Percentiles rank a stretch among this genome's conserved stretches.
Conservation (phyloP, 371 early-diverging fungal genomes). For the Dichotomocladium elegans region DNA sequence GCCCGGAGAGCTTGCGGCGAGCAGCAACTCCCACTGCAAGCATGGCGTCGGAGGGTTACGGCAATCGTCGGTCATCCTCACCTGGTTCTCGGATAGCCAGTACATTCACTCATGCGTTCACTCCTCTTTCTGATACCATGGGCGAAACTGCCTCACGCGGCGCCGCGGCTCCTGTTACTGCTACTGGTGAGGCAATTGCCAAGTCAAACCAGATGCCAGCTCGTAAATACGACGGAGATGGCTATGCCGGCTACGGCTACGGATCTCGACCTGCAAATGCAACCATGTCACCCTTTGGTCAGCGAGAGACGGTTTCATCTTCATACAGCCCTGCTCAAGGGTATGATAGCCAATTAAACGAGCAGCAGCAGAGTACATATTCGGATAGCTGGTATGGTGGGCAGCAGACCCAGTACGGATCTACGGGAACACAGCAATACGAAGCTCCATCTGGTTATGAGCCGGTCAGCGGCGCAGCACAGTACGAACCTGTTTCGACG, state of each 20-base stretch:
- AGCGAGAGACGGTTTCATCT: not conserved
- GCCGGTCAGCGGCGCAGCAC: conserved; percentile 8
- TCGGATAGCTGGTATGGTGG: conserved; percentile 4
- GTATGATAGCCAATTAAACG: not conserved
- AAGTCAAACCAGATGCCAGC: not conserved
- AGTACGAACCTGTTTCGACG: not conserved
- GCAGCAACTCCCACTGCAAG: conserved; percentile 21
- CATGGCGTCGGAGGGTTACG: conserved; percentile 12
- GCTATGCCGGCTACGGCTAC: conserved; percentile 20
- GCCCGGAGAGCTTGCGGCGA: conserved; percentile 16
- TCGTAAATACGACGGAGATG: conserved; percentile 9
- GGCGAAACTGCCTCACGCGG: not conserved
- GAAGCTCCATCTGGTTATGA: conserved; percentile 10
- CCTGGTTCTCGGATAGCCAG: conserved; percentile 8
- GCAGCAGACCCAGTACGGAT: not conserved
- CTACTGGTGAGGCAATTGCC: too few relatives aligned
- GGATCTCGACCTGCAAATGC: conserved; percentile 14
- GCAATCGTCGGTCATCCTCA: conserved; percentile 7
- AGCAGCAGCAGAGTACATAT: not conserved
- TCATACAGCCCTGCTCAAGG: not conserved
- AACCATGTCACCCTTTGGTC: conserved; percentile 32
- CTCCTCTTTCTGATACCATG: conserved; percentile 7
- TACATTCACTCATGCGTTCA: conserved; percentile 9
- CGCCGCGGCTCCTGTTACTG: not conserved
- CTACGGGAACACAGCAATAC: not conserved